Evolutionary conservation across 768 basidiomycete species (phyloP), one percentile per base, ranked within the genome.

Genomic region (Phlebiopsis flavidoalba): DNA sequence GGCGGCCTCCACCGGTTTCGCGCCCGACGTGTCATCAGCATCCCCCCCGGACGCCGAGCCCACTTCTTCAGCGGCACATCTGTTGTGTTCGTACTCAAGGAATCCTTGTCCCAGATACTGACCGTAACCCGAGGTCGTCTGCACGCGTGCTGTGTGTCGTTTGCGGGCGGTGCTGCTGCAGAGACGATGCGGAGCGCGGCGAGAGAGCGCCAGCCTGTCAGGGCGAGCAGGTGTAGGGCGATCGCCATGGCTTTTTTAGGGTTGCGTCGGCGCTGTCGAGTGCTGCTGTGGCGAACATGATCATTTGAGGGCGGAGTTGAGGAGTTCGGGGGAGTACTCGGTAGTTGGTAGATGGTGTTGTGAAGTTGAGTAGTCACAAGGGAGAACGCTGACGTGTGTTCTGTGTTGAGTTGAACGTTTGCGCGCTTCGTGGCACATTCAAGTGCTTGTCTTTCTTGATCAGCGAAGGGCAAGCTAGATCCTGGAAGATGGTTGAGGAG

Each of bases 71-170:
- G 55, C n/a, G 62, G 58, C 8, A 66, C 62, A 21, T 60, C 48
- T 5, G 68, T 64, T 24, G 66, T 69, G 48, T 56, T 62, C 5
- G 59, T 54, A 54, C n/a, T 69, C 68, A 1, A 67, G 53, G 53
- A 60, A 69, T 12, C 68, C 68, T 43, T 64, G 66, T 24, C 67
- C 52, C 7, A 58, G 55, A n/a, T n/a, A n/a, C n/a, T n/a, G n/a
- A n/a, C n/a, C n/a, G n/a, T n/a, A n/a, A n/a, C 26, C 68, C 68
- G 8, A 69, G n/a, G 68, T 67, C 14, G 68, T 69, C 14, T 64
- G 59, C 19, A 66, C 60, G n/a, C n/a, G n/a, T 8, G 63, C 3
- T 61, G 64, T n/a, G n/a, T n/a, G 8, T 46, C 50, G n/a, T 22
- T 58, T 5, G 57, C 57, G 15, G 3, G 22, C 10, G 55, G 46